Evolutionary conservation across 352 stramenopile species (phyloP).

Genomic region (Peronospora tabacina): DNA sequence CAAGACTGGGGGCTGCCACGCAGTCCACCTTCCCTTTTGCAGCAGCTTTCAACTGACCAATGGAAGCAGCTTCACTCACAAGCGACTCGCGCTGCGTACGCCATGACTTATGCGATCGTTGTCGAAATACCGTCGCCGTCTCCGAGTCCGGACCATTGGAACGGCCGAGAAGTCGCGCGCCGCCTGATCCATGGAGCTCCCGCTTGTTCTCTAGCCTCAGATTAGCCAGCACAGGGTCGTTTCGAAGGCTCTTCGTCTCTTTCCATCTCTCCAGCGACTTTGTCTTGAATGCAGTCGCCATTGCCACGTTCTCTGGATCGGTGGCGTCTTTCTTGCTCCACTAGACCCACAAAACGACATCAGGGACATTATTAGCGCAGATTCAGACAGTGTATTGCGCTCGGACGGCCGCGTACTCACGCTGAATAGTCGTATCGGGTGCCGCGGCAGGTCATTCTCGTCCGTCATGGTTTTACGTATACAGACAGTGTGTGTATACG

Average conservation of each 20-base stretch:
- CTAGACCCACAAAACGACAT: constrained; percentile 2
- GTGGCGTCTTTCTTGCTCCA: constrained; percentile 13
- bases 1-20: constrained; percentile 29
- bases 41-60: constrained; percentile 10
- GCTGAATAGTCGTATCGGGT: constrained; percentile 24
- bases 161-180: constrained; percentile 7
- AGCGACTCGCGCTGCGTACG: constrained; percentile 44
- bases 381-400: not conserved
- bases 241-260: constrained; percentile 34
- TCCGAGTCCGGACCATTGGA: constrained; percentile 7
- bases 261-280: constrained; percentile 41
- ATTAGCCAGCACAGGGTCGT: constrained; percentile 36
- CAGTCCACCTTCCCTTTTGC: not conserved
- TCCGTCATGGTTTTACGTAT: constrained; percentile 5
- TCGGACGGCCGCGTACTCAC: constrained; percentile 8
- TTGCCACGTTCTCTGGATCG: constrained; percentile 29
- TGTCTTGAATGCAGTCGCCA: constrained; percentile 40
- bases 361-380: too few relatives aligned
- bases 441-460: constrained; percentile 5
- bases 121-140: constrained; percentile 33
- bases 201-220: constrained; percentile 21
- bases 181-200: constrained; percentile 15
- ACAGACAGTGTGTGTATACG: constrained; percentile 6
- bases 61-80: constrained; percentile 23
- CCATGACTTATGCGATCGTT: constrained; percentile 59